Base-by-base conservation (phyloP, 495 filamentous ascomycete species). In the Chaetomium cochliodes region DNA sequence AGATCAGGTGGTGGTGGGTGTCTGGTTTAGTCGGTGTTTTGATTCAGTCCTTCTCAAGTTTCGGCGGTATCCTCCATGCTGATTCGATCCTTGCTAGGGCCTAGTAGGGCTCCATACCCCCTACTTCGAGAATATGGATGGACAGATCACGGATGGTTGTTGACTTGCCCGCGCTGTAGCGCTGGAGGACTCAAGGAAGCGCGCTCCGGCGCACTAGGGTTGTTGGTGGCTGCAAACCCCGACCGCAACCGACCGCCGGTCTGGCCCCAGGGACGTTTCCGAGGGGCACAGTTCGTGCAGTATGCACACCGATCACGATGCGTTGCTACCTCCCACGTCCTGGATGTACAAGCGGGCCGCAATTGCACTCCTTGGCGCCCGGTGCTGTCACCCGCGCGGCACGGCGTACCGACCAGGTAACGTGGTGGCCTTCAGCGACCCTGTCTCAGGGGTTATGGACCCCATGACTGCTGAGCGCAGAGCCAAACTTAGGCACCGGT, bases 151-250 rank as follows among this genome's bases (percentile, higher is more conserved):
- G n/a, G n/a, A 20, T 87, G 85, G 69, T 11, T 37, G 74, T 96
- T 51, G 85, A 96, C 74, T 96, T 33, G 96, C 96, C 77, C 82
- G 89, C 47, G 96, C 96, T 71, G 91, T 96, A 54, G 86, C 86
- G 46, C 77, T 97, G 69, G 91, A 96, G 74, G 90, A 92, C 79
- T 73, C 82, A 5, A 85, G 49, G 5, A 54, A 86, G 30, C 90
- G 90, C 78, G 81, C 3, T 1, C 33, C 8, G 33, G 8, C 33
- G 11, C 9, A 37, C 9, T 8, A 37, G 8, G 28, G 28, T 30
- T 30, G 28, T 30, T 30, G 28, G 28, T 30, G 28, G 6, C 28
- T 6, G 28, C 6, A 30, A 30, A 6, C 28, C 28, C 6, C 3
- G 28, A 30, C 28, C 28, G 28, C 2, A 6, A 30, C 28, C 28